Conservation (phyloP, 2,329 filamentous ascomycete species). For the Apiospora pterosperma region DNA sequence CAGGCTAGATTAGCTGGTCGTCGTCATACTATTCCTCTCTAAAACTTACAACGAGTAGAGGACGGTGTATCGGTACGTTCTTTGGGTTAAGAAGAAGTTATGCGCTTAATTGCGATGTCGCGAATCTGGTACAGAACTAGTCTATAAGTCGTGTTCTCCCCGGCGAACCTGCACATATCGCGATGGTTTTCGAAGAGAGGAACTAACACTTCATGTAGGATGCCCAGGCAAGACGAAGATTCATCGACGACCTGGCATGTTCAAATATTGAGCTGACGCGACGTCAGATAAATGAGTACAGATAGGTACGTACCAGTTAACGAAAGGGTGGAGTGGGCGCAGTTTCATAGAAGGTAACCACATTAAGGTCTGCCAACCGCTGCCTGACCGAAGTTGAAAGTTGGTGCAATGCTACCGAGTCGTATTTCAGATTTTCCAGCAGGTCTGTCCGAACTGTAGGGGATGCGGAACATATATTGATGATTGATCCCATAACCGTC, state of each 20-base stretch:
- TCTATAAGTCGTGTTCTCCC: background rate
- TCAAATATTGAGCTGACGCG: background rate
- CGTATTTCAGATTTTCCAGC: conserved; percentile 12
- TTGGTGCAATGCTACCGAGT: conserved; percentile 15
- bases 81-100: background rate
- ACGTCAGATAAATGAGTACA: too few relatives aligned
- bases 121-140: background rate
- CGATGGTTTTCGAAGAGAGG: conserved; percentile 6
- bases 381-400: conserved; percentile 13
- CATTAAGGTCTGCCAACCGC: conserved; percentile 12
- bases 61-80: background rate
- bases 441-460: conserved; percentile 20
- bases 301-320: conserved; percentile 10
- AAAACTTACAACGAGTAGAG: background rate
- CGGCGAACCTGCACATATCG: conserved; percentile 5
- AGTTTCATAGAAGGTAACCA: conserved; percentile 20
- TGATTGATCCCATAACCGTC: conserved; percentile 17
- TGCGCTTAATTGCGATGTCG: background rate
- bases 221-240: background rate
- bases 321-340: conserved; percentile 10
- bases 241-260: conserved; percentile 21
- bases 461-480: conserved; percentile 13
- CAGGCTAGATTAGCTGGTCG: background rate
- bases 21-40: background rate
- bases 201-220: conserved; percentile 1